These are phyloP conservation scores for Zygnema cylindricum DNA, from an alignment of 139 green algal species.

Conservation along the genomic window DNA sequence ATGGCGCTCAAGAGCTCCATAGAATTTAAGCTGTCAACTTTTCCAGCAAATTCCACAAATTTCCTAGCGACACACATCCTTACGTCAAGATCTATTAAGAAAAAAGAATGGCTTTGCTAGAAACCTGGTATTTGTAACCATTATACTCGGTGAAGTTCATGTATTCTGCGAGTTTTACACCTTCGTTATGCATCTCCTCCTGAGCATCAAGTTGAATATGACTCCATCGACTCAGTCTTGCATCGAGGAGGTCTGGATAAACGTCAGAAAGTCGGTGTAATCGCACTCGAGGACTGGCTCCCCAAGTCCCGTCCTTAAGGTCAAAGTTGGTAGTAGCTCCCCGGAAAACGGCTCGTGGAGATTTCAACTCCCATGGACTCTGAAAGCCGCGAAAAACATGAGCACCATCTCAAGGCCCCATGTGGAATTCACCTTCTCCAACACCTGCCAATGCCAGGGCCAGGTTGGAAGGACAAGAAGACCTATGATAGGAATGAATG, in stretches of 20 bases:
- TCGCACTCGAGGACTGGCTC: conserved; percentile 30
- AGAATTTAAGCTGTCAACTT: too few relatives aligned
- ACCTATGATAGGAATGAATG: too few relatives aligned
- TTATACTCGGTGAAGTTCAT: conserved; percentile 47
- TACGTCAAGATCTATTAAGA: background rate
- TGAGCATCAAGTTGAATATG: background rate
- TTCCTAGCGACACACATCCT: background rate
- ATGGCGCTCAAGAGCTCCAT: too few relatives aligned
- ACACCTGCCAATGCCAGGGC: too few relatives aligned
- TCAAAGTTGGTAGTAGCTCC: conserved; percentile 38
- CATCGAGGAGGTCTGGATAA: conserved; percentile 22
- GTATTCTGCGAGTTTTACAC: background rate
- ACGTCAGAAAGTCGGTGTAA: conserved; percentile 36
- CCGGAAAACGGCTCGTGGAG: conserved; percentile 26
- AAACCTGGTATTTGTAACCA: conserved; percentile 44
- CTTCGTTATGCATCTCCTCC: conserved; percentile 17
- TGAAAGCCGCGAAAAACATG: background rate
- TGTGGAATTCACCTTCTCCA: too few relatives aligned
- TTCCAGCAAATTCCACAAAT: background rate
- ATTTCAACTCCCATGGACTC: conserved; percentile 38
- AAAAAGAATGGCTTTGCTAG: conserved; percentile 1
- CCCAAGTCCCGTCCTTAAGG: conserved; percentile 40
- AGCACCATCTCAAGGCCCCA: background rate
- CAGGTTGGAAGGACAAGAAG: too few relatives aligned
- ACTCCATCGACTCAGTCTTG: conserved; percentile 21